Percentiles rank a stretch among this genome's conserved stretches.
phyloP scores from a whole-genome alignment of 2,329 filamentous ascomycete genomes.

The Polychaeton citri region DNA sequence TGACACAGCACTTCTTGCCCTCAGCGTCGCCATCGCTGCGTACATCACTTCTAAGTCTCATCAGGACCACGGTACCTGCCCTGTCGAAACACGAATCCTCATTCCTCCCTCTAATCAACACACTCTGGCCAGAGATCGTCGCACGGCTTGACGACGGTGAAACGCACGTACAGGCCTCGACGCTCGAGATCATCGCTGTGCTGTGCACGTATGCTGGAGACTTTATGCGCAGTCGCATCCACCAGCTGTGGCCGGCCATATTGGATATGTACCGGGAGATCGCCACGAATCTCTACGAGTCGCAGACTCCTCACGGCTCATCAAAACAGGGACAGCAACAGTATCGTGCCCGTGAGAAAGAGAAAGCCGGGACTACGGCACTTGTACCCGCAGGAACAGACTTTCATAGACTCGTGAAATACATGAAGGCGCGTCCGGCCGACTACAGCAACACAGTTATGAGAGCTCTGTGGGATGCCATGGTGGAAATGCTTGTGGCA shows the following conservation, averaged over 20 bases:
- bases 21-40: slow-evolving; percentile 69
- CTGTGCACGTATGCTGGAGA: slow-evolving; percentile 64
- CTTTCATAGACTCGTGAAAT: slow-evolving; percentile 7
- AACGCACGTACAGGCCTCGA: slow-evolving; percentile 54
- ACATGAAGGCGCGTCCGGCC: slow-evolving; percentile 8
- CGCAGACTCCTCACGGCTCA: neutral
- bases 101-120: slow-evolving; percentile 80
- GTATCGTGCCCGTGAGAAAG: neutral
- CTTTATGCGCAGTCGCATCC: slow-evolving; percentile 66
- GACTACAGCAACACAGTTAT: slow-evolving; percentile 36
- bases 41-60: slow-evolving; percentile 62
- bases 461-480: slow-evolving; percentile 50
- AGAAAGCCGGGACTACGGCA: slow-evolving; percentile 1
- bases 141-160: slow-evolving; percentile 54
- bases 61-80: slow-evolving; percentile 57
- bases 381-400: neutral
- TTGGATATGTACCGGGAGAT: slow-evolving; percentile 11
- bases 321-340: slow-evolving; percentile 1
- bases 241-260: slow-evolving; percentile 50
- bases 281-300: neutral
- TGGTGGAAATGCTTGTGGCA: slow-evolving; percentile 44
- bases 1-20: slow-evolving; percentile 84
- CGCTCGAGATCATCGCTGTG: slow-evolving; percentile 53
- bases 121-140: slow-evolving; percentile 73
- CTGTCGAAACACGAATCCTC: slow-evolving; percentile 65